Base-by-base conservation (phyloP, 371 early-diverging fungal species). In the Actinomortierella ambigua region DNA sequence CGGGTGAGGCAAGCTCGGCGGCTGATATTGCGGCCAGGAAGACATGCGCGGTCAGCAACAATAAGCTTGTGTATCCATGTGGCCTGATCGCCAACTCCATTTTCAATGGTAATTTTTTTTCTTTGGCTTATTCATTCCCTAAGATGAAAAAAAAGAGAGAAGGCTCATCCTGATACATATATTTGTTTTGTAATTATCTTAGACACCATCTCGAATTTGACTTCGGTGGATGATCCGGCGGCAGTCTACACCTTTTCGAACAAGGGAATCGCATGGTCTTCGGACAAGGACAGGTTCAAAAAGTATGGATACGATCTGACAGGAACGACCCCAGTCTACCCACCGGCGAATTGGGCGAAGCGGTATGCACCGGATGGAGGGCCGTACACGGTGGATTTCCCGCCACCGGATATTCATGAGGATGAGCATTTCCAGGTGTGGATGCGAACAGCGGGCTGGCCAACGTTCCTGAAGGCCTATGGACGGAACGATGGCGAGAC, bases 401-500 rank as follows among this genome's bases (percentile, higher is more conserved):
- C 84, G 40, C 90, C 91, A 49, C 97, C 95, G 1, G 85, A 93
- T 55, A 67, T 93, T 42, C 42, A 66, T 2, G 62, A 55, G 1
- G 84, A 89, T 80, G 93, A 98, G 81, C 83, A 90, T 46, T 91
- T 99, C 65, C 92, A 94, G 79, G 98, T 98, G 23, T 99, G 99
- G 99, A 98, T 99, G 96, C 89, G 96, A 49, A 91, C 94, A 3
- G 93, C 98, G 3, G 97, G 97, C 0, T 86, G 98, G 61, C 96
- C 98, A 22, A 94, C 88, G 44, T 99, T 99, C 79, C 87, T 98
- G 55, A 99, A 99, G 79, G 81, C 97, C 20, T 98, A 95, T 86
- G 98, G 92, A 17, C 82, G 88, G 61, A 89, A 85, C 58, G 84
- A 85, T 34, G 29, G 67, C 4, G 78, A 80, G 0, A 59, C 56